Conservation (phyloP, 2,329 filamentous ascomycete genomes). For the Pyricularia pennisetigena region DNA sequence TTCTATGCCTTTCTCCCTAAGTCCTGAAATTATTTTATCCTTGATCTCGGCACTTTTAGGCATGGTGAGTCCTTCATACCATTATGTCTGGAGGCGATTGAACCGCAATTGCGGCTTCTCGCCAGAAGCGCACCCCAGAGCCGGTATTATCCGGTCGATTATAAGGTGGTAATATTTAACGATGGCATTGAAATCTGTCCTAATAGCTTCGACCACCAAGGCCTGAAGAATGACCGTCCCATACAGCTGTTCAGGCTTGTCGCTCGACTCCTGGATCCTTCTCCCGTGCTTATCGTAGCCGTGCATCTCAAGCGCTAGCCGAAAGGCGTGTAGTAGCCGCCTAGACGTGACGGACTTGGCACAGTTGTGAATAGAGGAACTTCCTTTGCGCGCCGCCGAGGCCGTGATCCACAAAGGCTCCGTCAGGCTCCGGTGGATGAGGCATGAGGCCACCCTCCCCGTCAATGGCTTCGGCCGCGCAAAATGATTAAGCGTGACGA, state of each 20-base stretch:
- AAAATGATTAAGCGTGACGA: not conserved
- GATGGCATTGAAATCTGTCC: not conserved
- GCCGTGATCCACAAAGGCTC: not conserved
- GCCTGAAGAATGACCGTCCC: not conserved
- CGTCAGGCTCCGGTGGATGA: not conserved
- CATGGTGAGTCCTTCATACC: too few species aligned
- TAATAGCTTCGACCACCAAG: not conserved
- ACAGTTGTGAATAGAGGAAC: not conserved
- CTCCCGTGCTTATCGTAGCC: constrained; percentile 14
- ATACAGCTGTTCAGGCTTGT: not conserved
- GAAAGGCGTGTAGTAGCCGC: constrained; percentile 11
- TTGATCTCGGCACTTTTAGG: too few species aligned
- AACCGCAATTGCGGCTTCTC: too few species aligned
- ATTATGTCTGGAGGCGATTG: too few species aligned
- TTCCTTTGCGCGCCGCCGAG: not conserved
- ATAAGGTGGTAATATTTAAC: not conserved
- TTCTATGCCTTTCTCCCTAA: too few species aligned
- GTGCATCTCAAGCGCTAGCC: constrained; percentile 11
- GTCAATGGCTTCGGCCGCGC: not conserved
- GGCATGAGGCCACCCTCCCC: not conserved
- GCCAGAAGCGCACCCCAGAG: not conserved
- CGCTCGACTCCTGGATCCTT: not conserved
- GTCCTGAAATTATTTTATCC: too few species aligned
- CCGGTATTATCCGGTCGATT: not conserved
- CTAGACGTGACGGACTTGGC: not conserved